Evolutionary conservation across 2,329 filamentous ascomycete genomes (phyloP).

Genomic region (Dactylellina parvicollis): DNA sequence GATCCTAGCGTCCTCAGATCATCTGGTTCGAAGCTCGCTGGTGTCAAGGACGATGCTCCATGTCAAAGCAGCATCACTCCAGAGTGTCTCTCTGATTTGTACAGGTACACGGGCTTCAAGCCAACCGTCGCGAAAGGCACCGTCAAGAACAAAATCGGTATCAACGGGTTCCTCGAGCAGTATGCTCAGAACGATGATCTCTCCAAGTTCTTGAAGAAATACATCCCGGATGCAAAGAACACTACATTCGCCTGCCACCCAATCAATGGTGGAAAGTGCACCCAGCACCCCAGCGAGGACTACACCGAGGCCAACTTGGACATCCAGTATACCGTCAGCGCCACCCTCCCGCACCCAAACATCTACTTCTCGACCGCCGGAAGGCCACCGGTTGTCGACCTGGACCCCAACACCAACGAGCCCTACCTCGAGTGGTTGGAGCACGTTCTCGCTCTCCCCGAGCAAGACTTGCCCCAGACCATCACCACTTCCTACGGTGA

Average conservation of each 20-base stretch:
- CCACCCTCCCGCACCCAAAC: conserved; percentile 68
- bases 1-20: conserved; percentile 14
- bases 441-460: conserved; percentile 66
- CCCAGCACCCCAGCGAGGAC: conserved; percentile 62
- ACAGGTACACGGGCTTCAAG: conserved; percentile 57
- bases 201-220: conserved; percentile 63
- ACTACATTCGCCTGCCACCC: conserved; percentile 62
- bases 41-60: conserved; percentile 21
- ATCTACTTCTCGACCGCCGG: conserved; percentile 69
- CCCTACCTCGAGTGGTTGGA: conserved; percentile 73
- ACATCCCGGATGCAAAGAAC: conserved; percentile 63
- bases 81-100: conserved; percentile 59
- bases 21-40: background rate
- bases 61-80: conserved; percentile 60
- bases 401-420: conserved; percentile 70
- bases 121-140: conserved; percentile 5
- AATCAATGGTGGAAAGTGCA: conserved; percentile 62
- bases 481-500: conserved; percentile 75
- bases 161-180: conserved; percentile 59
- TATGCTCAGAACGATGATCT: conserved; percentile 61
- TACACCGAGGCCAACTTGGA: conserved; percentile 70
- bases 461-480: conserved; percentile 68
- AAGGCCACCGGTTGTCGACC: conserved; percentile 65
- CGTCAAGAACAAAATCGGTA: conserved; percentile 54
- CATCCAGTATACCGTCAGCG: conserved; percentile 68